Percentiles rank a stretch among this genome's conserved stretches.
These are phyloP conservation scores for Parathielavia appendiculata DNA, from an alignment of 495 filamentous ascomycete genomes.

Conservation along the genomic window DNA sequence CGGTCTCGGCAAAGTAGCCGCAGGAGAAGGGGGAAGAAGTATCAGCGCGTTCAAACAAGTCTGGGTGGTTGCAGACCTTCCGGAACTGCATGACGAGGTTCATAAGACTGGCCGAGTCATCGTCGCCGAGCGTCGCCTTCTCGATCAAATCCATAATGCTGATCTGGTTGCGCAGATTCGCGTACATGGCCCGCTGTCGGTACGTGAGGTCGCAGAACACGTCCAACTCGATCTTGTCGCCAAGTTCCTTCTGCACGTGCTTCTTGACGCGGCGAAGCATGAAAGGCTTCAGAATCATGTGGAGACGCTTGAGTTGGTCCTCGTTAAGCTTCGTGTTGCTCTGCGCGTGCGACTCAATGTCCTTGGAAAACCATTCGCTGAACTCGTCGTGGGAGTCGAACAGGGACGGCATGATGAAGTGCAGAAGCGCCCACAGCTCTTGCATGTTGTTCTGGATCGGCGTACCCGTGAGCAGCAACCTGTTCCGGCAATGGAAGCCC, in stretches of 20 bases:
- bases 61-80: conserved; percentile 98
- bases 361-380: conserved; percentile 99
- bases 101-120: conserved; percentile 95
- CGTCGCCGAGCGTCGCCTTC: conserved; percentile 90
- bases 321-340: conserved; percentile 98
- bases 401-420: conserved; percentile 98
- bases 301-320: conserved; percentile 89
- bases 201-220: conserved; percentile 97
- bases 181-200: conserved; percentile 91
- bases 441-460: conserved; percentile 99
- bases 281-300: conserved; percentile 99
- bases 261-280: conserved; percentile 99
- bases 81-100: conserved; percentile 99
- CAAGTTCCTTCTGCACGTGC: conserved; percentile 96
- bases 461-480: conserved; percentile 89
- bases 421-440: conserved; percentile 92
- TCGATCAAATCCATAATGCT: conserved; percentile 98
- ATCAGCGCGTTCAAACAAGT: conserved; percentile 92
- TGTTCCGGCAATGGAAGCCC: conserved; percentile 92
- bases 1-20: conserved; percentile 85
- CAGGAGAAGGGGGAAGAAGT: conserved; percentile 79
- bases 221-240: conserved; percentile 96
- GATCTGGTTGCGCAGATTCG: conserved; percentile 87
- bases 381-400: conserved; percentile 99
- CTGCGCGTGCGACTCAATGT: conserved; percentile 97